Evolutionary conservation across 108 stramenopile species (phyloP).

Genomic region (Skeletonema grethae): DNA sequence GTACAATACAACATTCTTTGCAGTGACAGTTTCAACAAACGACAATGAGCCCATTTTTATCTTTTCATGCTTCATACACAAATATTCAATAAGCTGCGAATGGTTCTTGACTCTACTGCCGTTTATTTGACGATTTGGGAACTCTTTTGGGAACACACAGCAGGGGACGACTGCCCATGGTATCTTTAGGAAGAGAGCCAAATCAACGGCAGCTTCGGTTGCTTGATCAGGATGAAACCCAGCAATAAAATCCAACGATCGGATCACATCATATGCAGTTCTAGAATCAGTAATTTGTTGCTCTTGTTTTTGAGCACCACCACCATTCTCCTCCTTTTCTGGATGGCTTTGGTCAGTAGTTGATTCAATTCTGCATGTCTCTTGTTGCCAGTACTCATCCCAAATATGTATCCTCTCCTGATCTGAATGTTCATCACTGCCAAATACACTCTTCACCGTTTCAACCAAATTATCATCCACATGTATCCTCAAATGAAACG

Average conservation of each 20-base stretch:
- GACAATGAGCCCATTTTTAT: conserved; percentile 37
- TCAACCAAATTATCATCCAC: conserved; percentile 59
- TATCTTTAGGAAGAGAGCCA: conserved; percentile 57
- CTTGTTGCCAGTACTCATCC: conserved; percentile 39
- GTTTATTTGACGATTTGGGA: conserved; percentile 55
- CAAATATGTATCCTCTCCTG: conserved; percentile 25
- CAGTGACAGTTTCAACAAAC: conserved; percentile 65
- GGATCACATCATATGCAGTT: conserved; percentile 23
- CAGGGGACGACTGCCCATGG: conserved; percentile 71
- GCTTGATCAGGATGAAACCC: conserved; percentile 93
- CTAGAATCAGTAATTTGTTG: conserved; percentile 40
- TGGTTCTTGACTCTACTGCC: conserved; percentile 57
- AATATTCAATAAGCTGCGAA: conserved; percentile 57
- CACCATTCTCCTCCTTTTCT: neutral
- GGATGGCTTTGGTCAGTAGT: neutral
- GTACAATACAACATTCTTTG: conserved; percentile 68
- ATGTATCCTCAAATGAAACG: conserved; percentile 53
- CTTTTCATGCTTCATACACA: conserved; percentile 33
- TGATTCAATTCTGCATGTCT: conserved; percentile 16
- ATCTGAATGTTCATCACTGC: neutral
- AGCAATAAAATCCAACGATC: conserved; percentile 54
- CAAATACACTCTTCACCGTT: conserved; percentile 19
- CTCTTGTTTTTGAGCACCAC: neutral
- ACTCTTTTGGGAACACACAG: conserved; percentile 80
- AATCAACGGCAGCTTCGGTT: conserved; percentile 75